Evolutionary conservation across 2,329 filamentous ascomycete species (phyloP), one percentile per base, ranked within the genome.

Genomic region (Aspergillus texensis): DNA sequence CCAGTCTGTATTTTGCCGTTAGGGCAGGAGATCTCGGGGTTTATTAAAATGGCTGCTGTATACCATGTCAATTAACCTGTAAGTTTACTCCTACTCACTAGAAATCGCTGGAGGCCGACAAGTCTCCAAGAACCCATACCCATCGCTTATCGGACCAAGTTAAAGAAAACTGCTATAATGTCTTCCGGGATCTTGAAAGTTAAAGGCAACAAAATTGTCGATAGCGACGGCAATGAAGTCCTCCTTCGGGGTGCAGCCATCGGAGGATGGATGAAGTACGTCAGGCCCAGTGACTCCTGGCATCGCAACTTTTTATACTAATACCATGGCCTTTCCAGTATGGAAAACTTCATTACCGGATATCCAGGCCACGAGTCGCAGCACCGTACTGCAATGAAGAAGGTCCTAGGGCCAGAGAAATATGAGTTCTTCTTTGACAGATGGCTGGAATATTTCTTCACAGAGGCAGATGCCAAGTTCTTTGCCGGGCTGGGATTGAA

Each of bases 261-360:
- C 56, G 79, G 78, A 57, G 80, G 81, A 65, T 82, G 78, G 79
- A 75, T 80, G 74, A 82, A 81, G 74, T 77, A 72, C 60, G 67
- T 53, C 36, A 21, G 32, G 41, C 70, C 43, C 61, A 28, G 4
- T 21, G 16, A 19, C 19, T n/a, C n/a, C n/a, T 21, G 24, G 4
- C 12, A n/a, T 21, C 34, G 28, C 14, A 48, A 2, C 32, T 19
- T 12, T 8, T 71, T 36, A 72, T 74, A 34, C 21, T 58, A n/a
- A 54, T 24, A 28, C 6, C 14, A 39, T 36, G 10, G 12, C 24
- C 12, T 14, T 32, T 19, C 28, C 55, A 80, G 77, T 62, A 86
- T 86, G 83, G 85, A 87, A 72, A 88, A 88, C 72, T 88, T 88
- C 78, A 88, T 89, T 66, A 87, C 84, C 1, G 87, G 87, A n/a